These are phyloP conservation scores for Verbena officinalis DNA, from an alignment of 257 asterid genomes.

Conservation along the genomic window DNA sequence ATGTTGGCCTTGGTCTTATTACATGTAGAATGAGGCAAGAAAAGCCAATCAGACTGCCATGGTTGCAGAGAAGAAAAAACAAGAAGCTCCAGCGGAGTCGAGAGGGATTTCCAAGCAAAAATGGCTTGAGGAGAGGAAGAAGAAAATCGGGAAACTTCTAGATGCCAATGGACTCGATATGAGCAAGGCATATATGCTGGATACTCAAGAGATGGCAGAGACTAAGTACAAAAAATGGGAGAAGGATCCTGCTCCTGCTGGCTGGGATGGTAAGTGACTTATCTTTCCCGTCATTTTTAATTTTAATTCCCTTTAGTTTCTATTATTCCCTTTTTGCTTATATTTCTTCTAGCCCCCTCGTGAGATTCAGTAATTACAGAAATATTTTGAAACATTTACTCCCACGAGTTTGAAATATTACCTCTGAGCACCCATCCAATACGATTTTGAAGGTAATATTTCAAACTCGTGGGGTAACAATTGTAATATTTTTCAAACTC, in stretches of 20 bases:
- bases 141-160: slow-evolving; percentile 84
- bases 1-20: slow-evolving; percentile 22
- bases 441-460: no score
- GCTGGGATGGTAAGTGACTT: slow-evolving; percentile 85
- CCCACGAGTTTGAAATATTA: no score
- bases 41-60: slow-evolving; percentile 93
- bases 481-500: no score
- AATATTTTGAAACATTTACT: no score
- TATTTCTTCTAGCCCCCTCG: no score
- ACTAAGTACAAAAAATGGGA: slow-evolving; percentile 92
- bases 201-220: slow-evolving; percentile 85
- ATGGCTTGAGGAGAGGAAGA: slow-evolving; percentile 96
- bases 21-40: slow-evolving; percentile 71
- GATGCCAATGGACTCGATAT: slow-evolving; percentile 95
- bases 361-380: no score
- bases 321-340: background rate
- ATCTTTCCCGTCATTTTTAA: background rate
- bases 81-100: slow-evolving; percentile 73
- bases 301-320: slow-evolving; percentile 4
- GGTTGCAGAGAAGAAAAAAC: slow-evolving; percentile 81
- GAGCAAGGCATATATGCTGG: slow-evolving; percentile 91
- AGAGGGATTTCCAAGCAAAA: slow-evolving; percentile 96
- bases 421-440: no score
- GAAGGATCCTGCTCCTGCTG: slow-evolving; percentile 93
- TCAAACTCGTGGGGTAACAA: no score